phyloP scores from a whole-genome alignment of 139 green algal genomes.

The Zygnema cylindricum region DNA sequence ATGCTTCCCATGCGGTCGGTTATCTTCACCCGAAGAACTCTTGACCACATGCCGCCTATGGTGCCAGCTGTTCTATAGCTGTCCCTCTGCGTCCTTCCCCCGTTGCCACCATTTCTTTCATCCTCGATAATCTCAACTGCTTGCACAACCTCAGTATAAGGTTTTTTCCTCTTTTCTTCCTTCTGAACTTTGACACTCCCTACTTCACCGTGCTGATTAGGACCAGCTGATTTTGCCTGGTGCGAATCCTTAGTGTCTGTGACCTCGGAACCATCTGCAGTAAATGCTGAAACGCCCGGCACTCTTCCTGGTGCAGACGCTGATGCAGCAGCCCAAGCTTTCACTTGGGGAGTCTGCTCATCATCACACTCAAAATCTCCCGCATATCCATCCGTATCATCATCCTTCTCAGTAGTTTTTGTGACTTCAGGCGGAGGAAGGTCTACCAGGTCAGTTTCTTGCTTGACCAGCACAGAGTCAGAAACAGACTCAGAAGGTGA shows the following conservation, averaged over 20 bases:
- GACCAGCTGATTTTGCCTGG: background rate
- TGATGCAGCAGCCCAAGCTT: background rate
- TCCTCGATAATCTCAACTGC: background rate
- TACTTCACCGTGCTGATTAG: background rate
- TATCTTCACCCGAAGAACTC: conserved; percentile 29
- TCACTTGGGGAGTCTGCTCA: conserved; percentile 8
- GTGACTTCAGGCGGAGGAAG: background rate
- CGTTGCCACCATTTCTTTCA: background rate
- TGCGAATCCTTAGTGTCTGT: background rate
- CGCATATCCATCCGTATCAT: conserved; percentile 5
- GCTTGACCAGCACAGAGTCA: background rate
- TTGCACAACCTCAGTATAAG: background rate
- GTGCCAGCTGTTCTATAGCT: conserved; percentile 8
- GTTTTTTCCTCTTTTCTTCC: background rate
- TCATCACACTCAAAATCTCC: conserved; percentile 10
- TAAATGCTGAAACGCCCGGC: background rate
- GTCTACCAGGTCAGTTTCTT: background rate
- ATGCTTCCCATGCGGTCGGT: background rate
- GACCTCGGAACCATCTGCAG: background rate
- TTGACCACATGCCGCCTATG: background rate
- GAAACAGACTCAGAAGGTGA: background rate
- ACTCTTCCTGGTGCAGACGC: background rate
- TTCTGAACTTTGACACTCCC: too few species aligned
- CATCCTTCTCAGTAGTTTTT: background rate
- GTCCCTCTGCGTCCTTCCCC: conserved; percentile 17